Evolutionary conservation across 225 moss, liverwort and hornwort species (phyloP).

Genomic region (Bryoerythrophyllum caledonicum): DNA sequence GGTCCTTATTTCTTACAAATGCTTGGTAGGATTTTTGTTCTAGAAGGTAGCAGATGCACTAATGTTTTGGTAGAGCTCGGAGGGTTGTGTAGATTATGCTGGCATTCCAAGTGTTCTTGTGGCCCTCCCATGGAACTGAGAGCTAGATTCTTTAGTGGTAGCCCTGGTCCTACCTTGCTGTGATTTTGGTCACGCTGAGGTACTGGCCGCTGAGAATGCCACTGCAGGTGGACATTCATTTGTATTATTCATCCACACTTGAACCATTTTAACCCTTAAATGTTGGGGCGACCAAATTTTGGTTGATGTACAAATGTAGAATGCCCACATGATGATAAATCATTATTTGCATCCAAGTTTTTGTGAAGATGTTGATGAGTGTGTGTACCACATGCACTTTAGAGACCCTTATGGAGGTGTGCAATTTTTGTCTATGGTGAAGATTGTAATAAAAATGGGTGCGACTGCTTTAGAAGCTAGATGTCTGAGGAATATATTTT

Average conservation of each 20-base stretch:
- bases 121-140: slow-evolving; percentile 32
- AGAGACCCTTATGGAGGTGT: too few relatives aligned
- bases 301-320: too few relatives aligned
- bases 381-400: too few relatives aligned
- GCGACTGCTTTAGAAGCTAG: too few relatives aligned
- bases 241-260: slow-evolving; percentile 49
- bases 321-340: too few relatives aligned
- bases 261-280: too few relatives aligned
- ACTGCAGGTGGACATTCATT: slow-evolving; percentile 43
- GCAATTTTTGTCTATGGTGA: too few relatives aligned
- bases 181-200: neutral
- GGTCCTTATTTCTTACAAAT: slow-evolving; percentile 9
- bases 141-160: neutral
- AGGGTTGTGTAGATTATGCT: slow-evolving; percentile 42
- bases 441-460: too few relatives aligned
- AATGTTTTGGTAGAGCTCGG: slow-evolving; percentile 14
- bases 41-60: neutral
- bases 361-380: too few relatives aligned
- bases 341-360: too few relatives aligned
- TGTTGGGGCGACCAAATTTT: too few relatives aligned
- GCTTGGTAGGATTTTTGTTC: neutral
- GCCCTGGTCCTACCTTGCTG: neutral
- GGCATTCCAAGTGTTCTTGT: slow-evolving; percentile 28
- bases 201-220: slow-evolving; percentile 34
- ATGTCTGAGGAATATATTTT: too few relatives aligned